Base-by-base conservation (phyloP, 75 land plant genomes). In the Sequoiadendron giganteum region DNA sequence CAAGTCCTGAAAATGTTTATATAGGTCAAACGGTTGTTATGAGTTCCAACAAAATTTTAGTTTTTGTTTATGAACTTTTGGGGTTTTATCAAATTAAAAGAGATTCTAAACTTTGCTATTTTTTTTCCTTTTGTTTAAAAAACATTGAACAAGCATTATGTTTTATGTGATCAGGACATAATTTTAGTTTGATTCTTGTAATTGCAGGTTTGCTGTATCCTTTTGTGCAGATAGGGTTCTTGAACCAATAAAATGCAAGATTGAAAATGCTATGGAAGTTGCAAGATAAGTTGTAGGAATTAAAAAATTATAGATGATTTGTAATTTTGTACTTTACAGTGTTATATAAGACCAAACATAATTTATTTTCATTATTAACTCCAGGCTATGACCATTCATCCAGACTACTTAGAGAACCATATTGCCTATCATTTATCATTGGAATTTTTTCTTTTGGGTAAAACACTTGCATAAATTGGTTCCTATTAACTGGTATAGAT, bases 201-300 rank as follows among this genome's bases (percentile, higher is more conserved):
- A 34, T 32, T 73, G 77, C 38, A 73, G 77, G 77, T 32, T 73
- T 73, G 77, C 13, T 73, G 77, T 73, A 73, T 73, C 77, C 77
- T 73, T 73, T 32, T 30, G 36, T 73, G 70, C 77, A 73, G 34
- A 32, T 10, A 34, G 77, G 38, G 38, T 11, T 73, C 77, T 34
- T 73, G 34, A 2, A 34, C 11, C 4, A 15, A 73, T 73, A 73
- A 30, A 7, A 11, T 32, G 2, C 77, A 34, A 73, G 77, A 34
- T 73, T 61, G 77, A 73, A 11, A 73, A 30, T 73, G 36, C 28
- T 21, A 73, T 30, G 38, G 10, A 30, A 34, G 77, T 2, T 30
- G 3, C 77, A 5, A 61, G 70, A 61, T 61, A 61, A 61, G n/a
- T 61, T 61, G 28, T 21, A 25, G 70, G 70, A 61, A 61, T 61